Percentiles rank a stretch among this genome's conserved stretches.
Evolutionary conservation across 345 rosid genomes (phyloP).

Genomic region (Aquilaria yunnanensis): DNA sequence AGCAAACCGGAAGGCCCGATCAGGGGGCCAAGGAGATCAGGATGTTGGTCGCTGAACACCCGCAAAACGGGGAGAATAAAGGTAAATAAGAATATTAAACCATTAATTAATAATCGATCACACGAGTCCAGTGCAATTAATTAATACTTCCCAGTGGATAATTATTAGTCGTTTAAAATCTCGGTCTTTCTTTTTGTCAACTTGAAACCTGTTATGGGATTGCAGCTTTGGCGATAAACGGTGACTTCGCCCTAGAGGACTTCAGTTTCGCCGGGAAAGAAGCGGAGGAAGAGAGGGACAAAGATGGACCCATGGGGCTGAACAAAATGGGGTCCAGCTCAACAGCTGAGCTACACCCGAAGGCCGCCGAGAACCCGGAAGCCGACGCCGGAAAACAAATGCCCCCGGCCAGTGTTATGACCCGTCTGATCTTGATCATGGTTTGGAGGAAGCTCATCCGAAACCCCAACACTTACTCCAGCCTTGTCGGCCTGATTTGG

Average conservation of each 20-base stretch:
- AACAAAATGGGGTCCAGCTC: conserved; percentile 56
- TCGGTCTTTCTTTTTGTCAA: neutral
- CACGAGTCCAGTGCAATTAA: too few relatives aligned
- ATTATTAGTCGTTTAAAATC: neutral
- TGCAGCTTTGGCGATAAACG: conserved; percentile 39
- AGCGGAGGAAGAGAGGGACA: conserved; percentile 44
- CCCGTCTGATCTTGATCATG: conserved; percentile 89
- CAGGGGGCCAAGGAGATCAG: conserved; percentile 91
- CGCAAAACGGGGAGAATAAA: conserved; percentile 69
- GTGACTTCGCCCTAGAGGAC: conserved; percentile 41
- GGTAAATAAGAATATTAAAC: conserved; percentile 23
- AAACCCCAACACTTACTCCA: conserved; percentile 95
- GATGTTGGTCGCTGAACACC: conserved; percentile 76
- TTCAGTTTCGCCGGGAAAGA: conserved; percentile 43
- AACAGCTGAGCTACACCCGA: conserved; percentile 54
- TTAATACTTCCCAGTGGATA: neutral
- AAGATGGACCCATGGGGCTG: conserved; percentile 35
- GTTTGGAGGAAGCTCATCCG: conserved; percentile 96
- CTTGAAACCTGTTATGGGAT: conserved; percentile 7
- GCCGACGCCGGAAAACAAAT: conserved; percentile 34
- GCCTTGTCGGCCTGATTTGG: conserved; percentile 86
- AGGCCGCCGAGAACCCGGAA: conserved; percentile 28
- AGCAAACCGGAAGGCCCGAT: conserved; percentile 73
- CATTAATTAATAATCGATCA: neutral
- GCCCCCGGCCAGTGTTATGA: conserved; percentile 97